These are phyloP conservation scores for Fusarium dimerum DNA, from an alignment of 2,329 filamentous ascomycete genomes.

Conservation along the genomic window DNA sequence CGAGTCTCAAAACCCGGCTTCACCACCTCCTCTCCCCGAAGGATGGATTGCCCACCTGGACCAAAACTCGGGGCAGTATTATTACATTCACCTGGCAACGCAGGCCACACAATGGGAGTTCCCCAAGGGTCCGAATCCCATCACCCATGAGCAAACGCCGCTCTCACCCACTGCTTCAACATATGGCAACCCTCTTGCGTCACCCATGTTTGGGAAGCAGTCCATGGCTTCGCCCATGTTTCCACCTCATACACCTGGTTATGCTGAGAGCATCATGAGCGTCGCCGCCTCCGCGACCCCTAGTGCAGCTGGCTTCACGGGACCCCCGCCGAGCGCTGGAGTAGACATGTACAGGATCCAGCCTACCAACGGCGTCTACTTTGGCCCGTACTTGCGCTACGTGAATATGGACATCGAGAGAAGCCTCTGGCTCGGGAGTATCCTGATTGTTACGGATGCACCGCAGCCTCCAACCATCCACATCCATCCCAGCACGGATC, in stretches of 20 bases:
- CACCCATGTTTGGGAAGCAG: slow-evolving; percentile 62
- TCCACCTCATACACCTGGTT: slow-evolving; percentile 79
- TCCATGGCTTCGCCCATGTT: slow-evolving; percentile 76
- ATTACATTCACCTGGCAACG: slow-evolving; percentile 94
- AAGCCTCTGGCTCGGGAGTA: slow-evolving; percentile 89
- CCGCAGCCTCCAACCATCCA: slow-evolving; percentile 95
- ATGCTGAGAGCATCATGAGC: slow-evolving; percentile 83
- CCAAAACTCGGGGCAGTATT: slow-evolving; percentile 94
- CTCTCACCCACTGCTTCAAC: slow-evolving; percentile 80
- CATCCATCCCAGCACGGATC: slow-evolving; percentile 83
- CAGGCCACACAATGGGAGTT: slow-evolving; percentile 99
- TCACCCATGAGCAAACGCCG: slow-evolving; percentile 79
- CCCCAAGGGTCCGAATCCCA: slow-evolving; percentile 88
- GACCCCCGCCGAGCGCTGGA: slow-evolving; percentile 83
- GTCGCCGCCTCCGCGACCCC: slow-evolving; percentile 74
- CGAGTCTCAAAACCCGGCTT: slow-evolving; percentile 63
- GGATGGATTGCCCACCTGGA: slow-evolving; percentile 98
- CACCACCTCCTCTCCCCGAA: slow-evolving; percentile 90
- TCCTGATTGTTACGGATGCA: slow-evolving; percentile 87
- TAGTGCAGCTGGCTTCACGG: slow-evolving; percentile 78
- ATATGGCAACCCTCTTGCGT: slow-evolving; percentile 72
- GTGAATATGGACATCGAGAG: slow-evolving; percentile 96
- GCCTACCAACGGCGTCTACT: slow-evolving; percentile 96
- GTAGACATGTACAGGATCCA: slow-evolving; percentile 93
- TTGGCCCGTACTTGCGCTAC: slow-evolving; percentile 93